These are phyloP conservation scores for Pezicula carpinea DNA, from an alignment of 2,329 filamentous ascomycete genomes.

Conservation along the genomic window DNA sequence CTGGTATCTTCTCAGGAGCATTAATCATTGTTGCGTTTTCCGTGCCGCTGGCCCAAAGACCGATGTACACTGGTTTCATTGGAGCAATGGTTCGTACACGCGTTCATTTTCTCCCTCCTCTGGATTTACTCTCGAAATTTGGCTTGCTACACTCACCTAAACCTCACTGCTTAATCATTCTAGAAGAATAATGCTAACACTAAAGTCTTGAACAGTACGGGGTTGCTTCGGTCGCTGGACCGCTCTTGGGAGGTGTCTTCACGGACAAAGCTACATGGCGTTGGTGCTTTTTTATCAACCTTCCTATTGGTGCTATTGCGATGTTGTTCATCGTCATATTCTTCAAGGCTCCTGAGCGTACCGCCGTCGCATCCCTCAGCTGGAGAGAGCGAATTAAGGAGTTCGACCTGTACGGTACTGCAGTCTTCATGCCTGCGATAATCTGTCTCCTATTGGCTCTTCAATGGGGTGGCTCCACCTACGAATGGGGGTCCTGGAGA, in stretches of 20 bases:
- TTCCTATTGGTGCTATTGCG: constrained; percentile 33
- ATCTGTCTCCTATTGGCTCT: constrained; percentile 30
- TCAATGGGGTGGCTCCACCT: constrained; percentile 29
- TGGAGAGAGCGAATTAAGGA: constrained; percentile 16
- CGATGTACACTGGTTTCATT: constrained; percentile 25
- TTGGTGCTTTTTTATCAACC: constrained; percentile 32
- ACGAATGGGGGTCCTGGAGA: constrained; percentile 36
- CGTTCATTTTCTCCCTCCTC: background rate
- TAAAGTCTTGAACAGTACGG: constrained; percentile 11
- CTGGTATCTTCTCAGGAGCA: constrained; percentile 33
- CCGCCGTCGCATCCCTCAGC: constrained; percentile 13
- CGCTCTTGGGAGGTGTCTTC: constrained; percentile 27
- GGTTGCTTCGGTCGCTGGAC: constrained; percentile 19
- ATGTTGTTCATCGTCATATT: constrained; percentile 28
- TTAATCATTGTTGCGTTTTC: constrained; percentile 25
- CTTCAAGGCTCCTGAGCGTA: constrained; percentile 30
- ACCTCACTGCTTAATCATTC: constrained; percentile 2
- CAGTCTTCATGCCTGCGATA: constrained; percentile 22
- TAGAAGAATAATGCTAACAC: too few relatives aligned
- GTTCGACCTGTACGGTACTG: constrained; percentile 31
- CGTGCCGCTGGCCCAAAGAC: constrained; percentile 23
- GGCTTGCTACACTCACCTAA: too few relatives aligned
- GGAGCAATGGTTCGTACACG: constrained; percentile 17
- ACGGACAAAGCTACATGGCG: constrained; percentile 30
- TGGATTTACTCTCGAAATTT: background rate